Evolutionary conservation across 805 yeast genomes (phyloP).

Genomic region (Komagataella populi): DNA sequence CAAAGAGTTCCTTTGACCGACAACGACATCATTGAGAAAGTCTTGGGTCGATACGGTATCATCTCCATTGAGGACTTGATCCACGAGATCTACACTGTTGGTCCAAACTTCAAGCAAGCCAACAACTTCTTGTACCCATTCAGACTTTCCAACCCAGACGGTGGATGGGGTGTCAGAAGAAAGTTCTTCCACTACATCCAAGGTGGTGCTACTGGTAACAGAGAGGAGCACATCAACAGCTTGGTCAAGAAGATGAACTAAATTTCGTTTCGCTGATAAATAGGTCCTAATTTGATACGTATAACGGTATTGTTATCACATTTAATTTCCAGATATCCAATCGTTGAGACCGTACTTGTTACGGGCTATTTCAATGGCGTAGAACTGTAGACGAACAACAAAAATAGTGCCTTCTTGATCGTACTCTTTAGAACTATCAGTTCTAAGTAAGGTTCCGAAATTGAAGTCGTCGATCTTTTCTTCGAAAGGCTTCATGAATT

Average conservation of each 20-base stretch:
- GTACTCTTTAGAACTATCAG: conserved; percentile 61
- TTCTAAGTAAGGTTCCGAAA: conserved; percentile 87
- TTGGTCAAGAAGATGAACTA: conserved; percentile 91
- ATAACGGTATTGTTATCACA: background rate
- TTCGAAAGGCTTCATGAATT: conserved; percentile 71
- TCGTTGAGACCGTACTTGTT: conserved; percentile 84
- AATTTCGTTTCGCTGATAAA: conserved; percentile 12
- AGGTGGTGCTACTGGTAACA: conserved; percentile 98
- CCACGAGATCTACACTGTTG: conserved; percentile 93
- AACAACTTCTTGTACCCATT: conserved; percentile 98
- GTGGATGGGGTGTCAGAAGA: conserved; percentile 96
- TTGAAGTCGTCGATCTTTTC: conserved; percentile 76
- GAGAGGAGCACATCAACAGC: conserved; percentile 91
- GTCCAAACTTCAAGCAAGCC: conserved; percentile 97
- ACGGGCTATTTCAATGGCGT: conserved; percentile 89
- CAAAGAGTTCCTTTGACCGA: conserved; percentile 87
- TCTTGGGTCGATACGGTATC: conserved; percentile 88
- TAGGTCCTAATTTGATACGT: background rate
- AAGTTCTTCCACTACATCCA: conserved; percentile 95
- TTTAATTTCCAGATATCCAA: conserved; percentile 45
- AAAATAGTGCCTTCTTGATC: conserved; percentile 75
- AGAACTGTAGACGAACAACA: conserved; percentile 86
- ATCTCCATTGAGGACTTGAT: conserved; percentile 84
- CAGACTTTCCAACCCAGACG: conserved; percentile 92
- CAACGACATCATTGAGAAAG: conserved; percentile 77